phyloP scores from a whole-genome alignment of 805 yeast species.

The Saccharomycopsis lassenensis region DNA sequence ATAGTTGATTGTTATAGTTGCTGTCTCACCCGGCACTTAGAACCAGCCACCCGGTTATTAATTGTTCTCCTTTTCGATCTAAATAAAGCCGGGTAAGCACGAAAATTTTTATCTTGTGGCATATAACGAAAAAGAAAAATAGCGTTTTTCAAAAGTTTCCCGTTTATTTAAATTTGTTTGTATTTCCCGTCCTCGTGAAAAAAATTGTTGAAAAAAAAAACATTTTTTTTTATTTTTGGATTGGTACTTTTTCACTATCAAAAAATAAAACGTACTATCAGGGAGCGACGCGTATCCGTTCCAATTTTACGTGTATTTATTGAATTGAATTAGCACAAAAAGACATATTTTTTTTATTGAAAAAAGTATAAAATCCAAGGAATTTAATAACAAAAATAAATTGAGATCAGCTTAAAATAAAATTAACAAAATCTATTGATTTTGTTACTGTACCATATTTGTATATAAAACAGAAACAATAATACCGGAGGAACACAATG shows the following conservation, averaged over 20 bases:
- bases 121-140: no score
- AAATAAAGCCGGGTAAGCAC: no score
- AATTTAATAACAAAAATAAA: not conserved
- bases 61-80: no score
- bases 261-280: not conserved
- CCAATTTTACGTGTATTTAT: not conserved
- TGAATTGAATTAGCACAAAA: not conserved
- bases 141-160: no score
- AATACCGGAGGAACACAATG: not conserved
- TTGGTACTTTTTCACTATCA: not conserved
- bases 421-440: not conserved
- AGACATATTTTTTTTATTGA: not conserved
- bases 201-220: not conserved
- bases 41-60: no score
- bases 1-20: no score
- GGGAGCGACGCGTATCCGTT: not conserved
- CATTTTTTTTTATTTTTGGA: not conserved
- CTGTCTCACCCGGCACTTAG: no score
- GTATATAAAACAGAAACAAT: not conserved
- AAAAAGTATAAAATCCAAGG: not conserved
- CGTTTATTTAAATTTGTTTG: no score
- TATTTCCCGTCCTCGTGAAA: not conserved
- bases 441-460: not conserved
- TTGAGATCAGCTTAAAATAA: not conserved
- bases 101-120: no score